Conservation (phyloP, 768 basidiomycete genomes). For the Lepiota subincarnata region DNA sequence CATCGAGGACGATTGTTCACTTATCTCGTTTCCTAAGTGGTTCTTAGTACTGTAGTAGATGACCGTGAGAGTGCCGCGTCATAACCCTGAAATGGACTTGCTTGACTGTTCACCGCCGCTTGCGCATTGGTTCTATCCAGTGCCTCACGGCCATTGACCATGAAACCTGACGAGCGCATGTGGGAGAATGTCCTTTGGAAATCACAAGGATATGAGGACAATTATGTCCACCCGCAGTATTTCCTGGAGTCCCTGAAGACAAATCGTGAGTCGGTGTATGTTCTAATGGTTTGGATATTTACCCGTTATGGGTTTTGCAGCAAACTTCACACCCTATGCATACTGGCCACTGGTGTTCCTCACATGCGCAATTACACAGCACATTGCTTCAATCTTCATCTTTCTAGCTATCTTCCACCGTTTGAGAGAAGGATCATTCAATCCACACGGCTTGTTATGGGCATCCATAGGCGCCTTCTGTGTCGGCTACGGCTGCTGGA, state of each 20-base stretch:
- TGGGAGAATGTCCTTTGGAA: conserved; percentile 86
- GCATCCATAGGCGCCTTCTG: conserved; percentile 57
- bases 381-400: conserved; percentile 73
- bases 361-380: conserved; percentile 78
- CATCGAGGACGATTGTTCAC: background rate
- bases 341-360: conserved; percentile 70
- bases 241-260: conserved; percentile 77
- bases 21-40: background rate
- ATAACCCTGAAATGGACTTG: conserved; percentile 4
- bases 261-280: conserved; percentile 55
- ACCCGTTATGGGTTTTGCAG: conserved; percentile 32
- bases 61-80: conserved; percentile 11
- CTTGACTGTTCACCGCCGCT: conserved; percentile 5
- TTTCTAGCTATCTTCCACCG: conserved; percentile 79
- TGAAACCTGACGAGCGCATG: conserved; percentile 3
- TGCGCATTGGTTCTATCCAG: background rate
- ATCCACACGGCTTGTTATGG: conserved; percentile 68
- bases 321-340: conserved; percentile 76
- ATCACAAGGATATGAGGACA: conserved; percentile 72
- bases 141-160: background rate
- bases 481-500: conserved; percentile 61
- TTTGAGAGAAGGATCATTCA: conserved; percentile 58
- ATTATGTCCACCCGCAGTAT: conserved; percentile 68
- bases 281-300: conserved; percentile 1
- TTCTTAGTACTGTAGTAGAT: background rate